Evolutionary conservation across 257 asterid genomes (phyloP).

Genomic region (Nicotiana benthamiana): DNA sequence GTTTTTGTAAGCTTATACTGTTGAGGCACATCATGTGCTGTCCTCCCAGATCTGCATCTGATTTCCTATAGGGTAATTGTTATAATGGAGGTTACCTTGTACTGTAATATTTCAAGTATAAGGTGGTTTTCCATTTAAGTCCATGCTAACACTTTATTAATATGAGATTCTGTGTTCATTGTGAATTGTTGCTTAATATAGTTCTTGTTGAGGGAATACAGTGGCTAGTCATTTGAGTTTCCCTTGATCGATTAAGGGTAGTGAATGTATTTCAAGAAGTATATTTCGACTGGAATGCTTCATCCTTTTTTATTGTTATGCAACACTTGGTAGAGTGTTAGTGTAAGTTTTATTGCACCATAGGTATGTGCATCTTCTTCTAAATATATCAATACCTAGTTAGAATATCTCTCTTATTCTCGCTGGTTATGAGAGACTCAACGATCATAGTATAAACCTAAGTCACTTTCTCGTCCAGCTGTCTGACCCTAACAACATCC

Average conservation of each 20-base stretch:
- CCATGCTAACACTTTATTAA: neutral
- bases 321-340: neutral
- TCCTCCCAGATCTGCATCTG: neutral
- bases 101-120: neutral
- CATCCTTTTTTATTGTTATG: neutral
- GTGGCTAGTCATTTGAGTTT: neutral
- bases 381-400: neutral
- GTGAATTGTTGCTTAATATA: neutral
- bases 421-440: neutral
- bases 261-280: neutral
- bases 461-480: neutral
- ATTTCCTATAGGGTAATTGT: neutral
- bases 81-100: neutral
- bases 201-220: neutral
- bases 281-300: neutral
- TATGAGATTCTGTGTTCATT: neutral
- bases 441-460: neutral
- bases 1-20: neutral
- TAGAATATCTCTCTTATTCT: neutral
- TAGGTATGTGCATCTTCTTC: neutral
- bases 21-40: neutral
- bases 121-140: neutral
- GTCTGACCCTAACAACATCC: neutral
- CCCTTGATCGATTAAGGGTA: neutral
- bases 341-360: neutral